phyloP scores from a whole-genome alignment of 192 early-diverging fungal genomes.

The Backusella liffmaniae region DNA sequence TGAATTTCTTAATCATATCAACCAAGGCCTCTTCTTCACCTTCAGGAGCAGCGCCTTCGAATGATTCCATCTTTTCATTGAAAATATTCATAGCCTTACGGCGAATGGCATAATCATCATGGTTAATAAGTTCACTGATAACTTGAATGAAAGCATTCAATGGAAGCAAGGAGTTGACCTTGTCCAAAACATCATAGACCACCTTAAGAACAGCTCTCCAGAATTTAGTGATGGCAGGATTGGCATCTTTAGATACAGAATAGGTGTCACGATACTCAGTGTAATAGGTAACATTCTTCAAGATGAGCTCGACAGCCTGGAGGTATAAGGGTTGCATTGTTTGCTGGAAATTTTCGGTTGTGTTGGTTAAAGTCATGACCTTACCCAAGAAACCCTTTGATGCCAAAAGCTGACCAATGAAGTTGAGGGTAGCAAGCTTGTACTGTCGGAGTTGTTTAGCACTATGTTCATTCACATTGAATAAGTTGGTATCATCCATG shows the following conservation, averaged over 20 bases:
- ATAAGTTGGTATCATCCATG: slow-evolving; percentile 10
- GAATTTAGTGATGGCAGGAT: slow-evolving; percentile 41
- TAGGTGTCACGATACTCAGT: slow-evolving; percentile 43
- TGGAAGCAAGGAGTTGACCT: slow-evolving; percentile 75
- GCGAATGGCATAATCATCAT: slow-evolving; percentile 63
- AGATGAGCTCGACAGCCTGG: slow-evolving; percentile 50
- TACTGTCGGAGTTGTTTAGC: slow-evolving; percentile 65
- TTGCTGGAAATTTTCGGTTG: slow-evolving; percentile 30
- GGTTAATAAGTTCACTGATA: slow-evolving; percentile 56
- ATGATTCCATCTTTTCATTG: slow-evolving; percentile 46
- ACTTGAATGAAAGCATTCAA: slow-evolving; percentile 74
- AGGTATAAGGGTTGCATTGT: slow-evolving; percentile 49
- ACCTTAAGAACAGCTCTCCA: slow-evolving; percentile 55
- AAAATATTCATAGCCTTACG: slow-evolving; percentile 75
- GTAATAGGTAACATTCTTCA: slow-evolving; percentile 57
- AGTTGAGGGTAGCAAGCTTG: slow-evolving; percentile 58
- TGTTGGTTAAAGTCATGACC: slow-evolving; percentile 37
- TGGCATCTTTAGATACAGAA: slow-evolving; percentile 29
- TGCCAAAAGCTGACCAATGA: slow-evolving; percentile 48
- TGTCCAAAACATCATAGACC: slow-evolving; percentile 72
- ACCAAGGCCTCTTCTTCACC: slow-evolving; percentile 47
- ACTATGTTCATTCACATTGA: slow-evolving; percentile 42
- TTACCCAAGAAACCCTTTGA: slow-evolving; percentile 55
- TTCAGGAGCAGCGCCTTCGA: slow-evolving; percentile 41
- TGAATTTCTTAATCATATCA: slow-evolving; percentile 48